Evolutionary conservation across 2,329 filamentous ascomycete genomes (phyloP).

Genomic region (Fusarium liriodendri): DNA sequence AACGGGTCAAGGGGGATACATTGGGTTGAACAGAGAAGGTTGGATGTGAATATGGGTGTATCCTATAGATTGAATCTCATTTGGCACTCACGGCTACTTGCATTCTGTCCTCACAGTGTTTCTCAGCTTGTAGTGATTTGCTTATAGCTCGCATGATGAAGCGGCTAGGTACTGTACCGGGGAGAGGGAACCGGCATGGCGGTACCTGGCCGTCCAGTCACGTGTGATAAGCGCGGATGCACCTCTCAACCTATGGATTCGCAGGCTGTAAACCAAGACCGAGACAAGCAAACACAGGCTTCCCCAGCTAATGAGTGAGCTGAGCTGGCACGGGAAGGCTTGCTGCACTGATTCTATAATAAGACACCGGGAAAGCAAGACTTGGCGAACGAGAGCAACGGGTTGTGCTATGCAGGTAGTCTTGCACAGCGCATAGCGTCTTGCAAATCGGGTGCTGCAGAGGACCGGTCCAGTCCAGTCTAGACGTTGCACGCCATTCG

Average conservation of each 20-base stretch:
- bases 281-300: not conserved
- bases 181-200: not conserved
- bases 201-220: not conserved
- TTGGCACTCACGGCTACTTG: not conserved
- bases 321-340: not conserved
- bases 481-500: not conserved
- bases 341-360: not conserved
- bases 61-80: not conserved
- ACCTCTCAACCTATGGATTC: not conserved
- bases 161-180: not conserved
- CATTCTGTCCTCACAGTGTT: not conserved
- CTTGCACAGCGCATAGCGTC: not conserved
- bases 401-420: not conserved
- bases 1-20: slow-evolving; percentile 5
- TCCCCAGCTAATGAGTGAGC: not conserved
- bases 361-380: not conserved
- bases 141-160: not conserved
- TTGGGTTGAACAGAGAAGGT: not conserved
- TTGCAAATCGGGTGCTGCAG: not conserved
- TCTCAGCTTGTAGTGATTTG: not conserved
- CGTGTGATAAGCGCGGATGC: slow-evolving; percentile 3
- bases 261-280: not conserved
- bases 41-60: not conserved
- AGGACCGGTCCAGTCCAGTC: not conserved
- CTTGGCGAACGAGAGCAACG: not conserved